Base-by-base conservation (phyloP, 192 early-diverging fungal species). In the Coemansia sp. region DNA sequence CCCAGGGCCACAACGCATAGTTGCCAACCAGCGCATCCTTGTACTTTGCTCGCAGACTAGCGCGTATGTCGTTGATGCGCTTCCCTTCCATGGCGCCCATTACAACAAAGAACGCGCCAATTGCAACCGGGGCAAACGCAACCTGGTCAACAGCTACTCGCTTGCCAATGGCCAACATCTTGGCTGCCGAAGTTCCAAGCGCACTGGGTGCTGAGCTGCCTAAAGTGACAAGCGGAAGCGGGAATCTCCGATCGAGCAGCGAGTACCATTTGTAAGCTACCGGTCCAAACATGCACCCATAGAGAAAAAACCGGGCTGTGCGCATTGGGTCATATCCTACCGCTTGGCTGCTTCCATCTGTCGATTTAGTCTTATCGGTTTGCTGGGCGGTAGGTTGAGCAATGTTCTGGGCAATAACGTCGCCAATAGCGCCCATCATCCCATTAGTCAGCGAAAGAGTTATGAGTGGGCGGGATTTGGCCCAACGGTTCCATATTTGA, bases 361-460 rank as follows among this genome's bases (percentile, higher is more conserved):
- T 35, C 13, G 19, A 37, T 23, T 35, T 49, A 20, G 16, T 6
- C 8, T 51, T 27, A 27, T 19, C 10, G 16, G 29, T 32, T 16
- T 22, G 47, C 18, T 61, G 26, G 16, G 23, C 7, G 12, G 39
- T 26, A 4, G 54, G 41, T 1, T 50, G 18, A 9, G 19, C 47
- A 56, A 82, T 61, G 1, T 50, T 69, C 69, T 91, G 89, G 6
- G 89, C 86, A 18, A 88, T 51, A 3, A 79, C 61, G 53, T 91
- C 89, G 14, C 84, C 82, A 3, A 83, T 65, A 20, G 75, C 82
- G 9, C 84, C 86, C 48, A 91, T 72, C 37, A 76, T 52, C 3
- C 82, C 87, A 61, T 91, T 91, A 54, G 86, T 88, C 23, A 82
- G 68, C 57, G 86, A 83, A 27, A 91, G 67, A 0, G 89, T 91